These are phyloP conservation scores for Beta corolliflora DNA, from an alignment of 179 eudicot species.

Conservation along the genomic window DNA sequence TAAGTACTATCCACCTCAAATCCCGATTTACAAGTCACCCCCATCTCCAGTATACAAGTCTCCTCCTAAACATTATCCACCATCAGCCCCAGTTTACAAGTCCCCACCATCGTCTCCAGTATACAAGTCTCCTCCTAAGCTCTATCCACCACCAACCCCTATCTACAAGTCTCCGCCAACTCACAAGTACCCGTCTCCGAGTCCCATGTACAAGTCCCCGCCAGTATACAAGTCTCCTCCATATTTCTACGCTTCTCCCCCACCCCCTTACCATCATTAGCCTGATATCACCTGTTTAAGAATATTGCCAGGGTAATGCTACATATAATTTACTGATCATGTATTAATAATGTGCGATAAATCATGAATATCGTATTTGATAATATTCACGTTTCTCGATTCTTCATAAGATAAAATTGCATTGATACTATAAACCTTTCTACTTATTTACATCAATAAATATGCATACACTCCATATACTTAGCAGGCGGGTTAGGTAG, in stretches of 20 bases:
- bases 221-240: slow-evolving; percentile 12
- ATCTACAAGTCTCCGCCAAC: slow-evolving; percentile 6
- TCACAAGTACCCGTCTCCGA: slow-evolving; percentile 8
- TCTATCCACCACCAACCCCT: background rate
- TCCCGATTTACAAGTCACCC: slow-evolving; percentile 9
- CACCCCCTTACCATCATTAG: slow-evolving; percentile 8
- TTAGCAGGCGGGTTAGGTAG: too few species aligned
- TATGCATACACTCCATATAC: too few species aligned
- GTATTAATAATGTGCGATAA: background rate
- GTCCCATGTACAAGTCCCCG: background rate
- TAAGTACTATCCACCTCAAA: slow-evolving; percentile 7
- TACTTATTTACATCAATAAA: too few species aligned
- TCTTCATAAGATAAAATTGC: background rate
- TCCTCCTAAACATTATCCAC: slow-evolving; percentile 13
- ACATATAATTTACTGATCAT: background rate
- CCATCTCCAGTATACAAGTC: slow-evolving; percentile 5
- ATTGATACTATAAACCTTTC: too few species aligned
- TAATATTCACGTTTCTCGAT: background rate
- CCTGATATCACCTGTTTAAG: background rate
- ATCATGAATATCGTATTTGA: background rate
- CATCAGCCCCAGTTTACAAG: background rate
- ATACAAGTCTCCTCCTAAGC: slow-evolving; percentile 11
- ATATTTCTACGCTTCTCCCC: slow-evolving; percentile 4
- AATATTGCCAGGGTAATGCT: slow-evolving; percentile 2
- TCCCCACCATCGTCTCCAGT: background rate